Evolutionary conservation across 2,329 filamentous ascomycete genomes (phyloP).

Genomic region (Fusarium sp.): DNA sequence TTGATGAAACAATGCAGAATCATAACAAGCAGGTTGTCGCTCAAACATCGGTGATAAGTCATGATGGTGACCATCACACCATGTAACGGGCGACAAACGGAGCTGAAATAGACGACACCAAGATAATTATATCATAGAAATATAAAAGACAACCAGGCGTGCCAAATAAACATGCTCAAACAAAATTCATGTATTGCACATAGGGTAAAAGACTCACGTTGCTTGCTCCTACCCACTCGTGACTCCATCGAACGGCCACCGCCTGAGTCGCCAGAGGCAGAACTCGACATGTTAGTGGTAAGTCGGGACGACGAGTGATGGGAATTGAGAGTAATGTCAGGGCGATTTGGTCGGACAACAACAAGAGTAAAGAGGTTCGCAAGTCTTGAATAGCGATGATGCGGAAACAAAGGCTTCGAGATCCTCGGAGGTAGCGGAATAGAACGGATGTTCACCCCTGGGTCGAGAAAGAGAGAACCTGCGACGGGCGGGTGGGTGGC

Average conservation of each 20-base stretch:
- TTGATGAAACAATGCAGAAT: constrained; percentile 8
- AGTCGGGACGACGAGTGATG: constrained; percentile 32
- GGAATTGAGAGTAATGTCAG: constrained; percentile 37
- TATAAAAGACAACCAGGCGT: background rate
- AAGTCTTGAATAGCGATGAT: constrained; percentile 29
- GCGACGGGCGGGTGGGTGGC: constrained; percentile 44
- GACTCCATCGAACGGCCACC: constrained; percentile 74
- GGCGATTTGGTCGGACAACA: constrained; percentile 23
- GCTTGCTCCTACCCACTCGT: constrained; percentile 80
- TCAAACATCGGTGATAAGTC: constrained; percentile 25
- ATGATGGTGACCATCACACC: constrained; percentile 11
- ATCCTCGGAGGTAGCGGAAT: constrained; percentile 40
- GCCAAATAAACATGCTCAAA: background rate
- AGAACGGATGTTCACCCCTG: constrained; percentile 43
- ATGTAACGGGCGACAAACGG: constrained; percentile 13
- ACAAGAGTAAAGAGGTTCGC: constrained; percentile 27
- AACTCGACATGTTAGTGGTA: constrained; percentile 52
- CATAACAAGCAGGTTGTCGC: constrained; percentile 1
- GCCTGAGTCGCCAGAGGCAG: constrained; percentile 53
- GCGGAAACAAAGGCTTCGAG: constrained; percentile 31
- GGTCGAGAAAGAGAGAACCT: constrained; percentile 48
- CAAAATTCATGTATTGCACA: constrained; percentile 10
- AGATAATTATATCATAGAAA: constrained; percentile 5
- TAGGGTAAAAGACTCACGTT: constrained; percentile 71
- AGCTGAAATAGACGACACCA: constrained; percentile 5